phyloP scores from a whole-genome alignment of 441 rosid genomes.

The Oxalis stricta region DNA sequence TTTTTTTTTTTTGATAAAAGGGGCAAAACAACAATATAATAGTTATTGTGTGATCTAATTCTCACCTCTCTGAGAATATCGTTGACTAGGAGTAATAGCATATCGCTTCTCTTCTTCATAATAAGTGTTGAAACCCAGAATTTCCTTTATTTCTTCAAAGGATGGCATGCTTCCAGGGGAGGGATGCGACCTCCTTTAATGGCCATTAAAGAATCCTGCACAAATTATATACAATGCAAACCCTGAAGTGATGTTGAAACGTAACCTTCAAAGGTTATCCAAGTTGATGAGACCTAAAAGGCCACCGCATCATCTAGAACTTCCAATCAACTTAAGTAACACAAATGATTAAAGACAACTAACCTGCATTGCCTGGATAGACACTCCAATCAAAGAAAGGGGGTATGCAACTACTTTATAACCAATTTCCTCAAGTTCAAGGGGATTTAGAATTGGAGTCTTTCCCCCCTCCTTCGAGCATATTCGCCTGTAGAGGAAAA shows the following conservation, averaged over 20 bases:
- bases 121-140: slow-evolving; percentile 58
- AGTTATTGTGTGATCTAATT: not conserved
- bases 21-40: not conserved
- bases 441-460: slow-evolving; percentile 53
- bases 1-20: too few species aligned
- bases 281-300: not conserved
- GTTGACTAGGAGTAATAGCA: slow-evolving; percentile 19
- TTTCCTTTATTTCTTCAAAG: slow-evolving; percentile 64
- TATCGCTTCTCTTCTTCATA: slow-evolving; percentile 76
- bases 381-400: slow-evolving; percentile 73
- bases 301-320: too few species aligned
- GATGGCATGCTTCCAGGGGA: slow-evolving; percentile 90
- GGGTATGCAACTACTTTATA: slow-evolving; percentile 79
- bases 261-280: too few species aligned
- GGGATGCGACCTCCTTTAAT: slow-evolving; percentile 85
- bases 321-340: not conserved
- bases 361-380: slow-evolving; percentile 90
- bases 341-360: not conserved
- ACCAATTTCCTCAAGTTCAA: slow-evolving; percentile 76
- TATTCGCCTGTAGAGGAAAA: slow-evolving; percentile 44
- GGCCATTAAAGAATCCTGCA: slow-evolving; percentile 67
- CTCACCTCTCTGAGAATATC: slow-evolving; percentile 42
- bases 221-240: not conserved
- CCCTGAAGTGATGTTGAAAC: not conserved
- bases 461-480: slow-evolving; percentile 96